Evolutionary conservation across 2,329 filamentous ascomycete species (phyloP).

Genomic region (Fusarium foetens): DNA sequence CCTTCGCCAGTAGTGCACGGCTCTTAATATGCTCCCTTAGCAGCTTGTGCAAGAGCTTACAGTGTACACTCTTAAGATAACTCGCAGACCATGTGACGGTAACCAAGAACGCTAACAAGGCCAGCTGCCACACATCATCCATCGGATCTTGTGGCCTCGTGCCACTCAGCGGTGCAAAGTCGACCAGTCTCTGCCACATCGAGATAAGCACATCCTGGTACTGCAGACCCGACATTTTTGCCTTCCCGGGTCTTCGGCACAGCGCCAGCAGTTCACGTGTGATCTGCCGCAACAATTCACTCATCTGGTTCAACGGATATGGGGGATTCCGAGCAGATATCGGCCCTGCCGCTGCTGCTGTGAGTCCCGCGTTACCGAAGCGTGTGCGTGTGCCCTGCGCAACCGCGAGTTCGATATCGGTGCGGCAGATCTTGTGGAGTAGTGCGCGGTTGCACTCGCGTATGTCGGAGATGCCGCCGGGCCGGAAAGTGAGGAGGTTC

Average conservation of each 20-base stretch:
- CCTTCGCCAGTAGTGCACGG: not conserved
- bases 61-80: constrained; percentile 5
- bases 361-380: constrained; percentile 18
- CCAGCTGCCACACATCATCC: constrained; percentile 27
- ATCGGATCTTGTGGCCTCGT: constrained; percentile 14
- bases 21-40: constrained; percentile 3
- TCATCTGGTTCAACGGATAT: constrained; percentile 15
- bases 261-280: constrained; percentile 19
- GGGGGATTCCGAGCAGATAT: not conserved
- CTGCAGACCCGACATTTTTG: constrained; percentile 8
- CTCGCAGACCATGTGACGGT: constrained; percentile 18
- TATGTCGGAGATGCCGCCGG: constrained; percentile 5
- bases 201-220: constrained; percentile 32
- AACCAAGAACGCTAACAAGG: constrained; percentile 18
- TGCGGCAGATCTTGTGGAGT: constrained; percentile 33
- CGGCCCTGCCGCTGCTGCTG: constrained; percentile 7
- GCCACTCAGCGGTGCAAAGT: constrained; percentile 21
- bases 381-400: constrained; percentile 8
- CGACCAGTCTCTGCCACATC: constrained; percentile 18
- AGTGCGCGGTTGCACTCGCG: constrained; percentile 17
- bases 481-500: not conserved
- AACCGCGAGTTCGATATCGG: constrained; percentile 21
- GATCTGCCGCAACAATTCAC: not conserved
- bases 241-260: constrained; percentile 9
- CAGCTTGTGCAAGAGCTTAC: constrained; percentile 8